Evolutionary conservation across 1,139 yeast species (phyloP), one percentile per base, ranked within the genome.

Genomic region (Magnusiomyces magnusii): DNA sequence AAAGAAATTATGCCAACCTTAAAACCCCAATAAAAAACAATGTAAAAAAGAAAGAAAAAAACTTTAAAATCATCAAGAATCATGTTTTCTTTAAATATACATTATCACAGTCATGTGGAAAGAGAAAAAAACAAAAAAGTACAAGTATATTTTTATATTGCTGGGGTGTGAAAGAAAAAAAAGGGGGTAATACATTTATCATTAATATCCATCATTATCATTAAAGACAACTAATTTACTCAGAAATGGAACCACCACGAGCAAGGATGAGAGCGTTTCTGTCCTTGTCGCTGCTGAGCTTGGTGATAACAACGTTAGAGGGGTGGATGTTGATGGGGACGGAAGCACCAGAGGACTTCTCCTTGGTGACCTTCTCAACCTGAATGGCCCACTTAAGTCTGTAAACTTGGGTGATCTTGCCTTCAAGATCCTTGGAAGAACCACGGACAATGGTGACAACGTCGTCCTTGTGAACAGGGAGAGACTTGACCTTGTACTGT

Each of bases 381-480:
- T 92, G 98, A 71, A 95, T 83, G 73, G 96, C 86, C 78, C 83
- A 95, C 82, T 93, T 95, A 81, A 93, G 88, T 88, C 99, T 93
- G 97, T 95, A 95, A 72, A 93, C 99, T 69, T 96, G 87, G 73
- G 93, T 82, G 78, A 95, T 86, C 83, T 91, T 90, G 81, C 99
- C 99, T 84, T 93, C 99, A 75, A 93, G 92, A 78, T 98, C 99
- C 86, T 93, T 95, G 88, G 89, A 88, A 75, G 99, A 88, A 77
- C 99, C 99, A 83, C 99, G 93, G 78, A 86, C 92, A 76, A 95
- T 93, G 72, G 82, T 78, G 73, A 95, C 97, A 80, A 88, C 93
- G 78, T 95, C 99, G 72, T 92, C 95, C 82, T 89, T 88, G 87
- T 97, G 95, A 85, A 95, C 86, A 80, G 99, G 99, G 72, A 95